These are phyloP conservation scores for Rhynchospora breviuscula DNA, from an alignment of 176 grass and related monocot genomes.

Conservation along the genomic window DNA sequence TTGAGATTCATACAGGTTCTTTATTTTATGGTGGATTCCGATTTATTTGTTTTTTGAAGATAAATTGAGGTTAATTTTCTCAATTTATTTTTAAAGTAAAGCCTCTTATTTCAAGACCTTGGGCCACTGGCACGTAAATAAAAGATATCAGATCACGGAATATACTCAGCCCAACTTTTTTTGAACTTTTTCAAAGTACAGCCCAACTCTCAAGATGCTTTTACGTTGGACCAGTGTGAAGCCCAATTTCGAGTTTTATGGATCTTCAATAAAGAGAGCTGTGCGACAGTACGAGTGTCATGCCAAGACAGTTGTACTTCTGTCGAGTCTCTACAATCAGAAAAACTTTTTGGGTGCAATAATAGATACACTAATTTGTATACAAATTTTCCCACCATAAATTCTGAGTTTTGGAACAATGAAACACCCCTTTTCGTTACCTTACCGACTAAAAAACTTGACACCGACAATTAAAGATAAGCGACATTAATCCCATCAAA, in stretches of 20 bases:
- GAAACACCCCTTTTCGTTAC: not conserved
- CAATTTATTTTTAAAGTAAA: no score
- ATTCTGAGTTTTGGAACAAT: not conserved
- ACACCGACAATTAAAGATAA: conserved; percentile 2
- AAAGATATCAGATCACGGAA: no score
- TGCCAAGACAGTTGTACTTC: not conserved
- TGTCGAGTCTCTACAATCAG: not conserved
- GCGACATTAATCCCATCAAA: not conserved
- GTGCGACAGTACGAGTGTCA: no score
- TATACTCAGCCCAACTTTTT: not conserved
- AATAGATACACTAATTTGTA: not conserved
- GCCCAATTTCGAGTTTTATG: not conserved
- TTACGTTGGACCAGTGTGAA: not conserved
- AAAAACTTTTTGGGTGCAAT: not conserved
- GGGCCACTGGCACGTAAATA: no score
- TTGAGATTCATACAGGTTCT: no score
- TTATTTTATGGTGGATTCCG: no score
- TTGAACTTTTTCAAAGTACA: not conserved
- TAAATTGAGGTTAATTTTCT: no score
- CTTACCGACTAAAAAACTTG: not conserved
- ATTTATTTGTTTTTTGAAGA: no score
- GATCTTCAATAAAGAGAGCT: not conserved
- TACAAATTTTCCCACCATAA: not conserved
- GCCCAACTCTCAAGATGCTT: not conserved
- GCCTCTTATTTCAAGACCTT: no score